These are phyloP conservation scores for Zelopaecilomyces penicillatus DNA, from an alignment of 2,329 filamentous ascomycete species.

Conservation along the genomic window DNA sequence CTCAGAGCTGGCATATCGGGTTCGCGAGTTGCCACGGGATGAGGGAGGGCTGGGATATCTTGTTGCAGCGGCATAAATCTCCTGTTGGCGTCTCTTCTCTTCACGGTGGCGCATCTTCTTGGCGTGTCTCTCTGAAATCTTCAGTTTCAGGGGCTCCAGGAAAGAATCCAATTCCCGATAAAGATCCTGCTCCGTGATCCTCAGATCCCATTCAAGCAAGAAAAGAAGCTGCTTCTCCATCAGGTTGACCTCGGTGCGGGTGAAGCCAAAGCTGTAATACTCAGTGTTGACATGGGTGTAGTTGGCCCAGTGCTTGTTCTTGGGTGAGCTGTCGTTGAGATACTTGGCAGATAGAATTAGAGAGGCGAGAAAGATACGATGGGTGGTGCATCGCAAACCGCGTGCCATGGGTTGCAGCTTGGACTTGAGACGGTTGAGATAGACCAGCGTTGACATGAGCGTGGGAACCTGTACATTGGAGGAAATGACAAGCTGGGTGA, in stretches of 20 bases:
- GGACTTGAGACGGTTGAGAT: constrained; percentile 74
- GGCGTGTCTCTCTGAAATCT: constrained; percentile 42
- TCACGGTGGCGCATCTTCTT: constrained; percentile 42
- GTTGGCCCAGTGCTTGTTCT: constrained; percentile 99
- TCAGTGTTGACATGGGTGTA: constrained; percentile 73
- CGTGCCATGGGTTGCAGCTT: constrained; percentile 90
- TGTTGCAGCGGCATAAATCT: constrained; percentile 25
- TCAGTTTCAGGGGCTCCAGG: constrained; percentile 70
- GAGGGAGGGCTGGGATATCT: constrained; percentile 39
- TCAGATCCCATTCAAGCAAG: constrained; percentile 88
- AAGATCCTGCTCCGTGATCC: constrained; percentile 77
- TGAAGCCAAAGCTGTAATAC: constrained; percentile 72
- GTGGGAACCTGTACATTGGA: constrained; percentile 97
- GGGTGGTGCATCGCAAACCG: constrained; percentile 90
- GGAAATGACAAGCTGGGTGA: constrained; percentile 78
- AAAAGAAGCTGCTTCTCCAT: constrained; percentile 99
- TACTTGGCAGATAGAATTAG: constrained; percentile 91
- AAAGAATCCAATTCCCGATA: constrained; percentile 82
- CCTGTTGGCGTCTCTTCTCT: constrained; percentile 34
- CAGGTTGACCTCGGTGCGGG: constrained; percentile 89
- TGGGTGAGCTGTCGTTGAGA: constrained; percentile 94
- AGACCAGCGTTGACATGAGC: constrained; percentile 93
- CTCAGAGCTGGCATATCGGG: constrained; percentile 33
- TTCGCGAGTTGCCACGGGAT: constrained; percentile 35
- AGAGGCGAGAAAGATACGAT: constrained; percentile 90